Base-by-base conservation (phyloP, 257 asterid species). In the Fraxinus anomala region DNA sequence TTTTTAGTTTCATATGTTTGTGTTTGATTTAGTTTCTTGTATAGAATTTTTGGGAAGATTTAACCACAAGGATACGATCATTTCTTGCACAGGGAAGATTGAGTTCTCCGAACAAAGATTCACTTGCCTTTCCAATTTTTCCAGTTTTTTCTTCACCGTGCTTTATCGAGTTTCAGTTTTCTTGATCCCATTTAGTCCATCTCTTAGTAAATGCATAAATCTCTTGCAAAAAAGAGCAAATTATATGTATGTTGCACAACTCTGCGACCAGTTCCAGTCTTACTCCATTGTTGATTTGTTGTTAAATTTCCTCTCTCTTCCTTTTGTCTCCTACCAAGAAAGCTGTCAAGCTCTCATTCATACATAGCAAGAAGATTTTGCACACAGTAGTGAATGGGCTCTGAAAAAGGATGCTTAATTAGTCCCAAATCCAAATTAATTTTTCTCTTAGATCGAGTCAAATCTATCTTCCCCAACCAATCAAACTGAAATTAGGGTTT, bases 341-440 rank as follows among this genome's bases (percentile, higher is more conserved):
- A 85, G 89, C 78, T 92, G 92, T 86, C 92, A 42, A 87, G 72
- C 78, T 87, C 76, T 81, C 80, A 91, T 89, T 87, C 65, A 91
- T 74, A 83, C 79, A 72, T 78, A 68, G 39, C 73, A 54, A 67
- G 31, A 63, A 73, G 85, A 73, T 47, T 73, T 80, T 28, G 80
- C 79, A 75, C 83, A 84, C 24, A 79, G 31, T 77, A 87, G 82
- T 49, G 75, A 85, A 65, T 78, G 75, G 79, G 79, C 89, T 73
- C 72, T 79, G 83, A 47, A 30, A 68, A 80, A 85, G 76, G 73
- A 73, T 84, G 82, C 71, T 47, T 65, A 12, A 14, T 28, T 37
- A 40, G 65, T 33, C 23, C 2, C 68, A 42, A 71, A 47, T 77
- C 74, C 10, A 13, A 51, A 44, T 34, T 21, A 9, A 1, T 10